Base-by-base conservation (phyloP, 345 rosid genomes). In the Adansonia digitata region DNA sequence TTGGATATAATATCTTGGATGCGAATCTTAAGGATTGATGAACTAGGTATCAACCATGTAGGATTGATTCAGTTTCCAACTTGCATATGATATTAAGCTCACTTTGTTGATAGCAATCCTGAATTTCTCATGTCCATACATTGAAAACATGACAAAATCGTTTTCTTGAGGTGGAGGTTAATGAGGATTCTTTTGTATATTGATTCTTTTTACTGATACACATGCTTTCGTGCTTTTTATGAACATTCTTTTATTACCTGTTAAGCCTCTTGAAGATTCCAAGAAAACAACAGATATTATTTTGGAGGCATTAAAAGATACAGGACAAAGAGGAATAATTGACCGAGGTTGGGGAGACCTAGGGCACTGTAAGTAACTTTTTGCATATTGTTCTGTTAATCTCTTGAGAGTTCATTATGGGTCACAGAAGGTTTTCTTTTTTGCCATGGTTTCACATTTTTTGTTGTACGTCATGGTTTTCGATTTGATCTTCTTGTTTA, bases 341-440 rank as follows among this genome's bases (percentile, higher is more conserved):
- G 97, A 85, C 82, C 88, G 90, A 78, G 99, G 99, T 51, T 95
- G 99, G 99, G 98, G 94, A 72, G 93, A 85, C 83, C 90, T 95
- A 26, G 99, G 99, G 75, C 89, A 81, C 43, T 24, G 99, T 95
- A 48, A 69, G 72, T 48, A 48, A 29, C 57, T 48, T 31, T 45
- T 46, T 69, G 39, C 22, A 27, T 27, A 27, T 29, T 48, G 8
- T 48, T 48, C 42, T 46, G 22, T 27, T 27, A 15, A 27, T 68
- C 24, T 26, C 37, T 45, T 67, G 22, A 43, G 71, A 45, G 56
- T 24, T 45, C 37, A 24, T 67, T 43, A 43, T 37, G 46, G 56
- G 39, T 46, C 27, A 9, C 34, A 27, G 24, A 68, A 46, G 2
- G 39, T 46, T 15, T 17, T 45, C 15, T 8, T 26, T 68, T 68